phyloP scores from a whole-genome alignment of 2,329 filamentous ascomycete species.

The Aspergillus awamori region DNA sequence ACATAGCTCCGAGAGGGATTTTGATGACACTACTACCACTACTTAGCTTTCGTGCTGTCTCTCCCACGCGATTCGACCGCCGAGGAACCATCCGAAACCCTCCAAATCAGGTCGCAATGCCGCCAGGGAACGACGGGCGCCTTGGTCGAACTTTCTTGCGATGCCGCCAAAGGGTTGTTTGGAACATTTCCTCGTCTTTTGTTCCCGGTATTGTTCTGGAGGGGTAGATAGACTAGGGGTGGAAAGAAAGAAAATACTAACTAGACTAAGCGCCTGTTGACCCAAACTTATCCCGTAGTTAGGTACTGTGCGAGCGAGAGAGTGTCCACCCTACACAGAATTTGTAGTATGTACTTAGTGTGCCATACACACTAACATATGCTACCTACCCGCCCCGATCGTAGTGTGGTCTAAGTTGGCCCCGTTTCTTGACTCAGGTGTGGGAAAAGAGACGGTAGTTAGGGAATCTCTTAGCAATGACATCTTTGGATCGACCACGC shows the following conservation, averaged over 20 bases:
- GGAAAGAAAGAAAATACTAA: too few relatives aligned
- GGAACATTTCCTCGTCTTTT: not conserved
- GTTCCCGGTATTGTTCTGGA: not conserved
- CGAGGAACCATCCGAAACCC: constrained; percentile 16
- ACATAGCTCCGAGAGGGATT: not conserved
- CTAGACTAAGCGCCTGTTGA: not conserved
- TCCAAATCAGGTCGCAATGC: constrained; percentile 17
- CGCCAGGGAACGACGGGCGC: constrained; percentile 10
- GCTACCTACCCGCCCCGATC: not conserved
- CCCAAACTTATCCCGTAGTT: not conserved
- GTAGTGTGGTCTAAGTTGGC: constrained; percentile 8
- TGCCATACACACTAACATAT: not conserved
- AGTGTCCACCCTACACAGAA: not conserved
- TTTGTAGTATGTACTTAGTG: not conserved
- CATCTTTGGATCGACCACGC: constrained; percentile 3
- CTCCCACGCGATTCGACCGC: constrained; percentile 1
- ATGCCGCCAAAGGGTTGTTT: not conserved
- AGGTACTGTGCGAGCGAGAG: not conserved
- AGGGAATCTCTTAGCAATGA: not conserved
- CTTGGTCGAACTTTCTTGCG: constrained; percentile 17
- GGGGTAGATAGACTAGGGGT: not conserved
- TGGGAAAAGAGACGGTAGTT: not conserved
- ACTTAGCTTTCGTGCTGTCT: not conserved
- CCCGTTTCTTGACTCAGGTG: constrained; percentile 4
- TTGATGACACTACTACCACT: not conserved